Base-by-base conservation (phyloP, 768 basidiomycete genomes). In the Tricholoma sp. region DNA sequence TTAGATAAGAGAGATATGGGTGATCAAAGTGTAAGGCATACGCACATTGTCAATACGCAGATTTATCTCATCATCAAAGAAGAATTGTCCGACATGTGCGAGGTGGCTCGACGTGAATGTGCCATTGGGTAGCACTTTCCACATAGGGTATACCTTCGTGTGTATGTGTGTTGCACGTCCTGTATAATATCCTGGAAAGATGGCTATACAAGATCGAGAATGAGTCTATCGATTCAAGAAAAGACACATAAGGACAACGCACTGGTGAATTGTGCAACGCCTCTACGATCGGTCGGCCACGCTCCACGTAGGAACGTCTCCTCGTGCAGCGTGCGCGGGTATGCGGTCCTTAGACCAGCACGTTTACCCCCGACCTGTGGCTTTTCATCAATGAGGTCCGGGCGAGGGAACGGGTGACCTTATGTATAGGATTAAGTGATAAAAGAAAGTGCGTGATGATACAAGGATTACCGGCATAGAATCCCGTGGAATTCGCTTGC, bases 181-280 rank as follows among this genome's bases (percentile, higher is more conserved):
- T 1, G 78, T 80, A 62, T 82, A 83, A 60, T 83, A 83, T 0
- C 81, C 80, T 14, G 80, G 80, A 70, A 79, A 82, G 55, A 82
- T 81, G 2, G 75, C 79, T 81, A 52, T n/a, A 54, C n/a, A 32
- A 39, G 12, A 35, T 43, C 18, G 11, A 41, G 19, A 0, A 11
- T 22, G 29, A 27, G 57, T 32, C 52, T 27, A 37, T 18, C 8
- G 10, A 46, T 14, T 46, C 18, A 3, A 46, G 24, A 18, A 10
- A 1, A 22, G 47, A 18, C 5, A 49, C 5, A 29, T 12, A 50
- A 50, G 14, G 21, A 16, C 14, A 19, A 70, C 76, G 31, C 63
- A 81, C 80, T 77, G 10, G 78, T 81, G 52, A 83, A 82, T 57
- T 81, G 79, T 0, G 74, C 77, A 7, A 83, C 79, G 22, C 80